phyloP scores from a whole-genome alignment of 2,329 filamentous ascomycete genomes.

The Fusarium zealandicum region DNA sequence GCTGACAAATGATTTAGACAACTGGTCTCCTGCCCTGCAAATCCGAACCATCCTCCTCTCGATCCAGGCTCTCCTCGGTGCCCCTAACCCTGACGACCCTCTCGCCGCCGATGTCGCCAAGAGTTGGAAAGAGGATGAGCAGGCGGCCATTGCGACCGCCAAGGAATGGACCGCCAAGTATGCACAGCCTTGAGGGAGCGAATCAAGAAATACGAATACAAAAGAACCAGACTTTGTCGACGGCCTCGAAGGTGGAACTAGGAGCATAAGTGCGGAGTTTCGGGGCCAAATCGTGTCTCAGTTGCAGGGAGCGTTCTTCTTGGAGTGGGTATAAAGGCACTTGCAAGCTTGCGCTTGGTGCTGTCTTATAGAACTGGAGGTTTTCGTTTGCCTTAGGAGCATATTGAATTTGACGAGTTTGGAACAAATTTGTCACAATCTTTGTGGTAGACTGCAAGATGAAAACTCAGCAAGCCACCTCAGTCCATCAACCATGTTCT shows the following conservation, averaged over 20 bases:
- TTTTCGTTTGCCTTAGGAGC: conserved; percentile 15
- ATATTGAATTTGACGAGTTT: conserved; percentile 16
- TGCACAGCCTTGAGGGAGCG: conserved; percentile 60
- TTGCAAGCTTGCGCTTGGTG: conserved; percentile 25
- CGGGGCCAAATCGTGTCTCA: conserved; percentile 23
- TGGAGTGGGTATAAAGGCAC: conserved; percentile 26
- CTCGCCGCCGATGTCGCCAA: conserved; percentile 97
- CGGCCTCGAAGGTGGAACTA: conserved; percentile 3
- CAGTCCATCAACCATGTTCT: conserved; percentile 51
- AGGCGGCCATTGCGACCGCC: conserved; percentile 89
- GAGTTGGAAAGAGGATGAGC: conserved; percentile 96
- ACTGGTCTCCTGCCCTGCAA: conserved; percentile 98
- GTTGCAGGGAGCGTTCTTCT: conserved; percentile 18
- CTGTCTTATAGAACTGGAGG: conserved; percentile 26
- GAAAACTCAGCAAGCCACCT: conserved; percentile 46
- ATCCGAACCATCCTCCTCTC: conserved; percentile 98
- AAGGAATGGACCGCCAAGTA: conserved; percentile 90
- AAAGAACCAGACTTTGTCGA: conserved; percentile 22
- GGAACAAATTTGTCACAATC: neutral
- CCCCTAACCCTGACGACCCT: conserved; percentile 98
- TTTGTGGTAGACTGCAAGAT: neutral
- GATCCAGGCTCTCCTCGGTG: conserved; percentile 94
- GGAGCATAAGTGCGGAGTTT: conserved; percentile 30
- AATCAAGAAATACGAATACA: conserved; percentile 14
- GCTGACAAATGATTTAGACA: conserved; percentile 66